Evolutionary conservation across 768 basidiomycete genomes (phyloP), one percentile per base, ranked within the genome.

Genomic region (Hygrophorus pudorinus): DNA sequence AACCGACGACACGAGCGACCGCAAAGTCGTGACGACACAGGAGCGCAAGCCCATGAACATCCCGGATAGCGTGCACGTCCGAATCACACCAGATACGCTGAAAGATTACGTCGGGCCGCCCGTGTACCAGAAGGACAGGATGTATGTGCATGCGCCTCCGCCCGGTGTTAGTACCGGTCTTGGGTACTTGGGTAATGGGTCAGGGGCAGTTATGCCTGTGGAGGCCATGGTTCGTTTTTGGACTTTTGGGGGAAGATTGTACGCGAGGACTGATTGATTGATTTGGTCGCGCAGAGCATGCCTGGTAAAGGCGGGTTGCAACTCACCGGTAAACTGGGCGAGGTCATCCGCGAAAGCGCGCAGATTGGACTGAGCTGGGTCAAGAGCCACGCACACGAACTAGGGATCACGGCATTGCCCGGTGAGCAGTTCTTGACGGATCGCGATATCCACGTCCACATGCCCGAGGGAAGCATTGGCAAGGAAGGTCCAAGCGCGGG

Each of bases 401-500:
- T 98, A 9, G 91, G 92, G 3, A 86, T 97, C 56, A 92, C 91
- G 5, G 60, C 72, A 38, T 70, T 72, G 1, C 65, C 73, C 0
- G 76, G 75, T 5, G 85, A 88, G 44, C 81, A 85, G 58, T 81
- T 92, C 59, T 65, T 97, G 55, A 79, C 81, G 17, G 85, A 94
- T 56, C 72, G 78, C 32, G 92, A 97, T 54, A 73, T 98, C 13
- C 94, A 98, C 62, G 76, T 99, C 32, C 96, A 98, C 59, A 97
- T 96, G 94, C 90, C 92, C 0, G 91, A 90, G 59, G 91, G 90
- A 7, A 84, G 82, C 55, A 80, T 91, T 43, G 88, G 88, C 16
- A 92, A 97, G 66, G 93, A 96, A 53, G 96, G 96, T 0, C 96
- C 96, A 1, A 91, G 87, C 53, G 96, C 96, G 1, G 96, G 96